phyloP scores from a whole-genome alignment of 768 basidiomycete species.

The Pisolithus marmoratus region DNA sequence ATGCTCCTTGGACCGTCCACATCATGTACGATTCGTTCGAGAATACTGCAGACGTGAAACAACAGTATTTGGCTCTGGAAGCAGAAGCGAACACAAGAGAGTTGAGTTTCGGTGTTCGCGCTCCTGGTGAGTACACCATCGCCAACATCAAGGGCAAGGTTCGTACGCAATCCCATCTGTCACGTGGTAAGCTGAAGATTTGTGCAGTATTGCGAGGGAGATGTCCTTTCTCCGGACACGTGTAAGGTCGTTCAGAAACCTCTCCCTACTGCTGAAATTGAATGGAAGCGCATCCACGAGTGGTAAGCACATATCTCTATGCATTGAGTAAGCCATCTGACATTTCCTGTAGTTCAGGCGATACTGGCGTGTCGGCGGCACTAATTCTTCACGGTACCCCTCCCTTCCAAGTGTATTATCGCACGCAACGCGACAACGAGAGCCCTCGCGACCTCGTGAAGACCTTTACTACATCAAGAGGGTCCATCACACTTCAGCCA shows the following conservation, averaged over 20 bases:
- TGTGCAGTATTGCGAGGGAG: slow-evolving; percentile 68
- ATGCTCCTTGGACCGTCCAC: slow-evolving; percentile 63
- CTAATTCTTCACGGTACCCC: slow-evolving; percentile 84
- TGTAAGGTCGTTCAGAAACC: slow-evolving; percentile 75
- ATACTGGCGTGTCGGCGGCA: slow-evolving; percentile 85
- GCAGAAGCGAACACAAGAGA: slow-evolving; percentile 41
- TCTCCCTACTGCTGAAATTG: slow-evolving; percentile 75
- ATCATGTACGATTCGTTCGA: slow-evolving; percentile 55
- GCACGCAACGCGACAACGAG: slow-evolving; percentile 65
- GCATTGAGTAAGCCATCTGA: slow-evolving; percentile 5
- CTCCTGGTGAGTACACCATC: slow-evolving; percentile 78
- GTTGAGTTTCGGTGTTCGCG: slow-evolving; percentile 43
- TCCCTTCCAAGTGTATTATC: slow-evolving; percentile 83
- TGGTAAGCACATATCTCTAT: slow-evolving; percentile 43
- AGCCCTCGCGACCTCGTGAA: slow-evolving; percentile 52
- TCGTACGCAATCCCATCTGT: slow-evolving; percentile 2
- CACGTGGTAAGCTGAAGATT: slow-evolving; percentile 3
- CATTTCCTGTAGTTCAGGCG: slow-evolving; percentile 60
- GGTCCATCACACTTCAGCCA: slow-evolving; percentile 80
- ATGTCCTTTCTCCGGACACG: slow-evolving; percentile 76
- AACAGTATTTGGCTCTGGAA: slow-evolving; percentile 60
- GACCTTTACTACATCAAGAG: slow-evolving; percentile 63
- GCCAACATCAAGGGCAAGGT: slow-evolving; percentile 66
- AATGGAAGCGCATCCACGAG: slow-evolving; percentile 87
- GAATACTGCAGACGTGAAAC: slow-evolving; percentile 39